Evolutionary conservation across 176 grass and related monocot genomes (phyloP).

Genomic region (Urochloa ruziziensis): DNA sequence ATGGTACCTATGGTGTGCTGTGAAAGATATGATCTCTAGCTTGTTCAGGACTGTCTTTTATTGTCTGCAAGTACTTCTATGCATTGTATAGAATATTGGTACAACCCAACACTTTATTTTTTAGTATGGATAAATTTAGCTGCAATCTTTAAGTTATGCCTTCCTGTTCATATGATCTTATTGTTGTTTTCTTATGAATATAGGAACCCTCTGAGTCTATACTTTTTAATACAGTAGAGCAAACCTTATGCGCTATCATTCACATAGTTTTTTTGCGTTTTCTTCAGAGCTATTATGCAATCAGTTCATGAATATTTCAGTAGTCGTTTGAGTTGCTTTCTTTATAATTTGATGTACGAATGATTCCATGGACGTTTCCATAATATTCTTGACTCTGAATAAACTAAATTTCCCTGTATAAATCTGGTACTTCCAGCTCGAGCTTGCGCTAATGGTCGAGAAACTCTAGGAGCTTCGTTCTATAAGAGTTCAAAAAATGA

Average conservation of each 20-base stretch:
- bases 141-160: background rate
- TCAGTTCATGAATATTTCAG: background rate
- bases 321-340: background rate
- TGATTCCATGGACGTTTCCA: constrained; percentile 11
- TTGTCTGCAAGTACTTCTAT: background rate
- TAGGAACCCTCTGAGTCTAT: background rate
- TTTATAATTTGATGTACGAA: constrained; percentile 17
- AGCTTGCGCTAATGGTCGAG: constrained; percentile 87
- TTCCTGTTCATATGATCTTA: background rate
- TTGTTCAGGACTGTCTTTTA: background rate
- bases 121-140: background rate
- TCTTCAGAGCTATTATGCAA: background rate
- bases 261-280: background rate
- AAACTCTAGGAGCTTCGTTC: constrained; percentile 98
- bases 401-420: constrained; percentile 31
- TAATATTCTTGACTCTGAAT: background rate
- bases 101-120: constrained; percentile 11
- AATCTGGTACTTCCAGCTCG: constrained; percentile 70
- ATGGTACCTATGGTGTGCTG: background rate
- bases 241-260: background rate
- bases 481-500: constrained; percentile 89
- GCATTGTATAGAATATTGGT: background rate
- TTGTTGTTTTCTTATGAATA: background rate
- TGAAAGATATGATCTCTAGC: background rate
- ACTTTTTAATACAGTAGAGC: background rate